Evolutionary conservation across 2,329 filamentous ascomycete species (phyloP), one percentile per base, ranked within the genome.

Genomic region (Fusarium sp.): DNA sequence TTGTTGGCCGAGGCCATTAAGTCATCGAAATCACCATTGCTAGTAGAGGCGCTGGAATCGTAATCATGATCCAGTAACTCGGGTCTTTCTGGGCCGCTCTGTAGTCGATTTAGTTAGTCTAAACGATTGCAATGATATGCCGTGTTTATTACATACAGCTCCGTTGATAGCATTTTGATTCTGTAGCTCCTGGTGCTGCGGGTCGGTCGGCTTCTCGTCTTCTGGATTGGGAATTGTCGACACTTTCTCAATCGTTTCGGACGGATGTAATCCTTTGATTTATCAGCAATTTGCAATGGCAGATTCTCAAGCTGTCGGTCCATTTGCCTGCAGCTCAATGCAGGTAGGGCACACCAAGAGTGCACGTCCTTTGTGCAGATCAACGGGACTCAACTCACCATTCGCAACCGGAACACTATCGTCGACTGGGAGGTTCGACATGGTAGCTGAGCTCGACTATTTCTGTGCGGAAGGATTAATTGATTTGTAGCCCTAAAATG

Each of bases 221-320:
- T 62, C 57, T 19, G 61, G 55, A 36, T 70, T 66, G 5, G 64
- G 51, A 31, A 65, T 53, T 11, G 59, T 64, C 19, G 59, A 61
- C 41, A 67, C 65, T 44, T 70, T 71, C 49, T 70, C 63, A 47
- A 64, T 56, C 13, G 58, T 21, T 31, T 65, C 55, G 19, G 35
- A 48, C 14, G 38, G 31, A 4, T 53, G 36, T 9, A 44, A n/a
- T 13, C 36, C 65, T 67, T 35, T 11, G 11, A 3, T 9, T 31
- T 15, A 17, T 71, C 50, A 71, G 59, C 39, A 25, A 33, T 4
- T 48, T 13, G 33, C 36, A n/a, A 39, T 49, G 10, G n/a, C 11
- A 41, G 9, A 14, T 14, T 37, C 32, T 14, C 14, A 14, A 39
- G 32, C 31, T 23, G 38, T 31, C 29, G 25, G 35, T 43, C 48